These are phyloP conservation scores for Aspergillus transmontanensis DNA, from an alignment of 2,329 filamentous ascomycete genomes.

Conservation along the genomic window DNA sequence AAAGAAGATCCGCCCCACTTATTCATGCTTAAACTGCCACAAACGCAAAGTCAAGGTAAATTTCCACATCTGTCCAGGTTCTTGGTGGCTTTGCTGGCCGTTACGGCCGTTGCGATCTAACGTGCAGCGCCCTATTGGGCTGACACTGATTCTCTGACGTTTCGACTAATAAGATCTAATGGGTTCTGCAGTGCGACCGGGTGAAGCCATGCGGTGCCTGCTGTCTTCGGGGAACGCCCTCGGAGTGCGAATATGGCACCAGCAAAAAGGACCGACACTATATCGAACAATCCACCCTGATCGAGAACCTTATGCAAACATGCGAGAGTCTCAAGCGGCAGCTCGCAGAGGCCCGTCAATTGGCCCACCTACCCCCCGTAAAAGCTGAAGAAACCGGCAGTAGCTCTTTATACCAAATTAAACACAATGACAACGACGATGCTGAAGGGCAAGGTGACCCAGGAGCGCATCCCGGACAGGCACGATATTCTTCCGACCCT, in stretches of 20 bases:
- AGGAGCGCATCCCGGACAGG: not conserved
- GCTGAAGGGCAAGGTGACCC: constrained; percentile 1
- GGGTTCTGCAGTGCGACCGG: constrained; percentile 28
- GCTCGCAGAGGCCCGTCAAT: constrained; percentile 21
- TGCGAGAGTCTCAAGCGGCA: constrained; percentile 24
- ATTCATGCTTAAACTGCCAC: constrained; percentile 34
- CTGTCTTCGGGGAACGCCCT: constrained; percentile 32
- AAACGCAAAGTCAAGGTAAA: constrained; percentile 38
- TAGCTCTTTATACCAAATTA: constrained; percentile 1
- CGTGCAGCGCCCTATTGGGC: not conserved
- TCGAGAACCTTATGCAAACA: constrained; percentile 28
- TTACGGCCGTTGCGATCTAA: not conserved
- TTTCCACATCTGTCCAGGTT: not conserved
- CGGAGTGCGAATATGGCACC: constrained; percentile 34
- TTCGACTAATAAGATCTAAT: not conserved
- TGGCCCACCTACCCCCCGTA: constrained; percentile 19
- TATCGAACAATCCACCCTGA: constrained; percentile 31
- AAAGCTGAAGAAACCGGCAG: constrained; percentile 17
- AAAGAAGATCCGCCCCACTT: constrained; percentile 33
- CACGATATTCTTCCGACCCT: not conserved
- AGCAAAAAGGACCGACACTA: constrained; percentile 34
- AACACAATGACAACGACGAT: constrained; percentile 2
- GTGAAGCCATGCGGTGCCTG: constrained; percentile 35
- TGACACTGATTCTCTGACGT: not conserved
- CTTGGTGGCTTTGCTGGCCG: not conserved